Evolutionary conservation across 441 rosid genomes (phyloP).

Genomic region (Viola pubescens): DNA sequence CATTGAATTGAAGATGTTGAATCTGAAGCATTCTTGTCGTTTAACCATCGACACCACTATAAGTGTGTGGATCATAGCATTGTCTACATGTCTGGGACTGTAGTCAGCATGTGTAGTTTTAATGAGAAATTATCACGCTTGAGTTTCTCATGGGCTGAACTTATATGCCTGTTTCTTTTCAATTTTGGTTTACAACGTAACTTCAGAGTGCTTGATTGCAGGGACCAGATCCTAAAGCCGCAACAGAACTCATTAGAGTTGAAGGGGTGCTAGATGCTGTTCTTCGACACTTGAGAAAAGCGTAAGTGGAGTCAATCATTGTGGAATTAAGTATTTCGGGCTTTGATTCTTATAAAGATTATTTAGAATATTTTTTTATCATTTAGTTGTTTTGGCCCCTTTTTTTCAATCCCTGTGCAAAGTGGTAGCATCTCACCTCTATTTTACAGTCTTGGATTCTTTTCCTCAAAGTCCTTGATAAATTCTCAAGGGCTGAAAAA

Average conservation of each 20-base stretch:
- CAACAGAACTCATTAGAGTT: constrained; percentile 63
- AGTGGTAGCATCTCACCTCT: too few relatives aligned
- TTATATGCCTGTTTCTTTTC: constrained; percentile 5
- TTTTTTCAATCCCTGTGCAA: neutral
- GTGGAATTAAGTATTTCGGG: neutral
- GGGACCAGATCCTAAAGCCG: constrained; percentile 94
- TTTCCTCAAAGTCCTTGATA: too few relatives aligned
- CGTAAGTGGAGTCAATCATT: constrained; percentile 39
- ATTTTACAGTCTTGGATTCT: too few relatives aligned
- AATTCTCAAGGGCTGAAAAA: too few relatives aligned
- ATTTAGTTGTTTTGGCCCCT: neutral
- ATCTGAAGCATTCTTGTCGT: constrained; percentile 1
- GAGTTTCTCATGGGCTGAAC: neutral
- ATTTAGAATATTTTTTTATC: neutral
- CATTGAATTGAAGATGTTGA: constrained; percentile 1
- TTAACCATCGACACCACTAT: neutral
- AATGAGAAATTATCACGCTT: neutral
- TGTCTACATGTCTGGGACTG: neutral
- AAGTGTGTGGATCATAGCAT: neutral
- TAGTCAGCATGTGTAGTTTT: neutral
- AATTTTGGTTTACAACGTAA: constrained; percentile 25
- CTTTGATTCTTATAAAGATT: neutral
- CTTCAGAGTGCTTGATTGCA: constrained; percentile 31
- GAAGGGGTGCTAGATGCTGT: constrained; percentile 75
- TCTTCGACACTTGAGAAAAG: constrained; percentile 68